Evolutionary conservation across 2,329 filamentous ascomycete species (phyloP).

Genomic region (Elsinoe perseae): DNA sequence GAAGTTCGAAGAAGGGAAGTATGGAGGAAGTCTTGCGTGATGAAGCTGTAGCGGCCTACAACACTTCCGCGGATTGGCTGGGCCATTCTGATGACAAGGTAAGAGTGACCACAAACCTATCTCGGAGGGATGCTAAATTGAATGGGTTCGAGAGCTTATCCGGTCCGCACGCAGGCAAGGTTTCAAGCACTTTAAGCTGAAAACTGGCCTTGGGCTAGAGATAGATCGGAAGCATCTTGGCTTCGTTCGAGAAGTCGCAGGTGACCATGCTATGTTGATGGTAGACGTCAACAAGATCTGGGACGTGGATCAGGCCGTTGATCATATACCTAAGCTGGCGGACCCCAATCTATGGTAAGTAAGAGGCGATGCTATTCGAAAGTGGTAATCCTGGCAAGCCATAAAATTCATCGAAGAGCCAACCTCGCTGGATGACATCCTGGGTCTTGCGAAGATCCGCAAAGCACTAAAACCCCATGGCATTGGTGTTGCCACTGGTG

Average conservation of each 20-base stretch:
- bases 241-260: conserved; percentile 72
- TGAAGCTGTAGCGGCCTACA: conserved; percentile 79
- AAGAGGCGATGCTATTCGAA: not conserved
- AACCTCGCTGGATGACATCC: conserved; percentile 79
- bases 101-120: not conserved
- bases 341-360: conserved; percentile 71
- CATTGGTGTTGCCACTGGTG: conserved; percentile 81
- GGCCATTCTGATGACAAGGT: conserved; percentile 5
- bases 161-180: conserved; percentile 66
- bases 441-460: conserved; percentile 77
- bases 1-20: conserved; percentile 61
- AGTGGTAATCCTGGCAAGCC: not conserved
- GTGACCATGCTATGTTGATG: conserved; percentile 83
- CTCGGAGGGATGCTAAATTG: conserved; percentile 71
- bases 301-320: conserved; percentile 82
- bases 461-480: conserved; percentile 66
- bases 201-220: conserved; percentile 68
- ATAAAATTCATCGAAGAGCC: conserved; percentile 77
- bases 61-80: conserved; percentile 81
- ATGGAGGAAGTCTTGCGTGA: conserved; percentile 64
- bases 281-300: conserved; percentile 84
- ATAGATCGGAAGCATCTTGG: conserved; percentile 61
- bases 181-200: conserved; percentile 83
- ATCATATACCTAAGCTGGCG: conserved; percentile 72
- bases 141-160: conserved; percentile 71